Percentiles rank a stretch among this genome's conserved stretches.
Conservation (phyloP, 257 asterid species). For the Gardenia jasminoides region DNA sequence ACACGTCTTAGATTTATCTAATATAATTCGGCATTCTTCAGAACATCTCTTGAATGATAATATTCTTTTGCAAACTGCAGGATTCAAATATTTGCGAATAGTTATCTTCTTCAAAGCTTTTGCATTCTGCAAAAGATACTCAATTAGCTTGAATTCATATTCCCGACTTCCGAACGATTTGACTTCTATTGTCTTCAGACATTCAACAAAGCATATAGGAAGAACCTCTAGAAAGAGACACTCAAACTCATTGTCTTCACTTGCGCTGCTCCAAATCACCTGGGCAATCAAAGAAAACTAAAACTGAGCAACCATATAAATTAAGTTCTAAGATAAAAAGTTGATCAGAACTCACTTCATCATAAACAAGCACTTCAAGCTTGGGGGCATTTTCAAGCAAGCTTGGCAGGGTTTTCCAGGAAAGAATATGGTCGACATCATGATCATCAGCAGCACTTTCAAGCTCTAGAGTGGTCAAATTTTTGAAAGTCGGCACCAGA, state of each 20-base stretch:
- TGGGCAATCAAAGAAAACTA: not conserved
- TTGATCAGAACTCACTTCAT: not conserved
- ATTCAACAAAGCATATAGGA: not conserved
- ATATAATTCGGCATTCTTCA: not conserved
- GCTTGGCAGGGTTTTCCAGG: not conserved
- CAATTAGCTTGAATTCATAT: not conserved
- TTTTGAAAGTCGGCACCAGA: not conserved
- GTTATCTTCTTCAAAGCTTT: not conserved
- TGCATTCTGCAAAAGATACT: constrained; percentile 1
- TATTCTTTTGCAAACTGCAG: not conserved
- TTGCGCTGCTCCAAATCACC: not conserved
- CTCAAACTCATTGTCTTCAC: not conserved
- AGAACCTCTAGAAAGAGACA: not conserved
- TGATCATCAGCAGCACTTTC: too few species aligned
- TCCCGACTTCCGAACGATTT: not conserved
- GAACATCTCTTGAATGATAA: not conserved
- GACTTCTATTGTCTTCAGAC: not conserved
- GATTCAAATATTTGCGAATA: not conserved
- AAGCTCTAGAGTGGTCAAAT: not conserved
- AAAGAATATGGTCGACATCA: not conserved
- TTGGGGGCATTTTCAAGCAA: not conserved
- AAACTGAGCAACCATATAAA: not conserved
- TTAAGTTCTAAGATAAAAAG: not conserved
- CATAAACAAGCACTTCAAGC: not conserved
- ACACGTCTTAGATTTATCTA: not conserved